Conservation (phyloP, 352 stramenopile species). For the Aphanomyces stellatus region DNA sequence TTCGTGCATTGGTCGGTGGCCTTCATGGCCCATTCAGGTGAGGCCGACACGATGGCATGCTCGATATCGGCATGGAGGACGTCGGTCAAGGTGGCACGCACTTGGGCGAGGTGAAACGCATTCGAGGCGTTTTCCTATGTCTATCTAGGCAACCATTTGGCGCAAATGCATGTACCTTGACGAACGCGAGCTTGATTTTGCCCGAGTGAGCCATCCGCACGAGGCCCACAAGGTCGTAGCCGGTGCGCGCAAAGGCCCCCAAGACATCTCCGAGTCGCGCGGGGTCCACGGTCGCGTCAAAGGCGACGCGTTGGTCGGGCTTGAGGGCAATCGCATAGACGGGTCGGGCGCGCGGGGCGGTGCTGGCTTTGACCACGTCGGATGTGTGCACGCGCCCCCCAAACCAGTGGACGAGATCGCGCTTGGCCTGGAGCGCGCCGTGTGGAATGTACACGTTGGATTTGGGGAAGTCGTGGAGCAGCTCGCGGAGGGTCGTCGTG, state of each 20-base stretch:
- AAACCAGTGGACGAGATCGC: slow-evolving; percentile 16
- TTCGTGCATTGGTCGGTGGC: too few species aligned
- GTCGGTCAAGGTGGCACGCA: too few species aligned
- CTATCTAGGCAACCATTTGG: too few species aligned
- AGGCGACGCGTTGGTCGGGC: neutral
- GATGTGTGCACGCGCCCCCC: neutral
- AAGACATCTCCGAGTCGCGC: neutral
- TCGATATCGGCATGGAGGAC: too few species aligned
- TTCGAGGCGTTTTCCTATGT: too few species aligned
- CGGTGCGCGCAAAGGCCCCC: neutral
- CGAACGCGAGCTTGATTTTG: neutral
- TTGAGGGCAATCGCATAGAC: slow-evolving; percentile 4
- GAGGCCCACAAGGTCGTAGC: neutral
- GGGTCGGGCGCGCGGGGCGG: neutral
- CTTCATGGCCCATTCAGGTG: too few species aligned
- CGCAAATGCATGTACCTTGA: neutral
- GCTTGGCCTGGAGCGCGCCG: slow-evolving; percentile 5
- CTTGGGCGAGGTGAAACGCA: too few species aligned
- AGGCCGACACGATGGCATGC: too few species aligned
- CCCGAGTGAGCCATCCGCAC: neutral
- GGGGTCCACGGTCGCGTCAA: neutral
- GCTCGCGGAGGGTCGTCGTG: neutral
- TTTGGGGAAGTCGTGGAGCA: neutral
- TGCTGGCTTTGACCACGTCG: neutral
- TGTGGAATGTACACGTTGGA: slow-evolving; percentile 1